A percentile compares a stretch with the other conserved stretches of the same genome.
Conservation (phyloP, 2,329 filamentous ascomycete genomes). For the Metarhizium album region DNA sequence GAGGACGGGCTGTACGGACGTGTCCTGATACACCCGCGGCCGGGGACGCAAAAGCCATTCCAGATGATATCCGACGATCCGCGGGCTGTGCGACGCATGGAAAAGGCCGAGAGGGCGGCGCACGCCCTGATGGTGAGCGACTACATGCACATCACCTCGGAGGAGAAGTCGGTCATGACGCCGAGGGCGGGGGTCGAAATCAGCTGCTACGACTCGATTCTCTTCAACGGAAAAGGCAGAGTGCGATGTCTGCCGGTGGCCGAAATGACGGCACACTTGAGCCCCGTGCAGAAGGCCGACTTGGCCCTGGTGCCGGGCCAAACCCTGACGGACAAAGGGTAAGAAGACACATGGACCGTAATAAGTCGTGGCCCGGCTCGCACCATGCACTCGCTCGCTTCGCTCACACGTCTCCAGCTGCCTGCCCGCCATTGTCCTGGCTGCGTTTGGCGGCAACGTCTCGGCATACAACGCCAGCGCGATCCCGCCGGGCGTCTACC, state of each 20-base stretch:
- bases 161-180: conserved; percentile 33
- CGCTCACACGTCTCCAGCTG: conserved; percentile 15
- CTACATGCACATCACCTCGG: conserved; percentile 42
- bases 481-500: conserved; percentile 32
- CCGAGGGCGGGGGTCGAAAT: conserved; percentile 34
- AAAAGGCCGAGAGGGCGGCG: conserved; percentile 34
- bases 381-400: too few species aligned
- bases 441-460: conserved; percentile 16
- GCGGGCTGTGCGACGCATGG: conserved; percentile 30
- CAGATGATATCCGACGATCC: conserved; percentile 30
- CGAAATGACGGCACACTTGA: conserved; percentile 29
- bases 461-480: conserved; percentile 18
- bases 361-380: too few species aligned
- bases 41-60: conserved; percentile 31
- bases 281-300: conserved; percentile 18
- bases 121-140: conserved; percentile 44
- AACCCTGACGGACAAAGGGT: conserved; percentile 32
- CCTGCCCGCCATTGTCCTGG: conserved; percentile 30
- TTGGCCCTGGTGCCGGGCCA: conserved; percentile 19
- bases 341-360: too few species aligned
- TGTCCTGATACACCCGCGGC: conserved; percentile 36
- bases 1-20: conserved; percentile 50
- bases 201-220: conserved; percentile 47
- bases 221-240: conserved; percentile 51
- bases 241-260: conserved; percentile 38